Conservation (phyloP, 2,329 filamentous ascomycete genomes). For the Helotiales sp. region DNA sequence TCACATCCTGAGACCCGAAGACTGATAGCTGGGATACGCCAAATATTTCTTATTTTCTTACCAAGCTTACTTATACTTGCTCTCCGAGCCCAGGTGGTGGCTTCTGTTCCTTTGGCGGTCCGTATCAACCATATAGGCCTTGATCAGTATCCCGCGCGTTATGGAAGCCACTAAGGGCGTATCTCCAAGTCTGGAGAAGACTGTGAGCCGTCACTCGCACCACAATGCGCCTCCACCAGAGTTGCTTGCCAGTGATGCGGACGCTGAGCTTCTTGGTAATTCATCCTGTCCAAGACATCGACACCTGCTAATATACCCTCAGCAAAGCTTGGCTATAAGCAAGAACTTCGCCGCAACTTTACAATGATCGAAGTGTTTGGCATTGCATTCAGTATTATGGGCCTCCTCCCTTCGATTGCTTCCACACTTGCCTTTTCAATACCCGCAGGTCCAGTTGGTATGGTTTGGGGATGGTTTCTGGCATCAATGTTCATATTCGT, state of each 20-base stretch:
- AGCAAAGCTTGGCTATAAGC: conserved; percentile 44
- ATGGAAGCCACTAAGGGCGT: background rate
- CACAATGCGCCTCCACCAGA: conserved; percentile 21
- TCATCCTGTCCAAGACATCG: background rate
- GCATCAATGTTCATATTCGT: conserved; percentile 58
- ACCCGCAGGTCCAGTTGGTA: conserved; percentile 58
- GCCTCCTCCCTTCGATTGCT: conserved; percentile 59
- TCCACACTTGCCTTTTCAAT: conserved; percentile 59
- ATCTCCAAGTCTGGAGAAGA: conserved; percentile 27
- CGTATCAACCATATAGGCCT: background rate
- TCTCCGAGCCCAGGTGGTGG: background rate
- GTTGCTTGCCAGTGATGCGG: conserved; percentile 31
- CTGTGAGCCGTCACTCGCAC: conserved; percentile 18
- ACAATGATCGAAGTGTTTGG: conserved; percentile 63
- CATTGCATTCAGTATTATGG: conserved; percentile 61
- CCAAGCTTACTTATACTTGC: conserved; percentile 4
- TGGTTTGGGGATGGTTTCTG: conserved; percentile 64
- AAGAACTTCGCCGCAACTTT: conserved; percentile 62
- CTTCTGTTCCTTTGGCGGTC: background rate
- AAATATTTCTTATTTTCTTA: background rate
- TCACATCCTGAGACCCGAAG: background rate
- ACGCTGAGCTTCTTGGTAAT: conserved; percentile 36
- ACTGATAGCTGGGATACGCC: conserved; percentile 8
- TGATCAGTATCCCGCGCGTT: too few species aligned
- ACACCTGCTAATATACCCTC: background rate